These are phyloP conservation scores for Plasmodium berghei DNA, from an alignment of 169 alveolate genomes.

Conservation along the genomic window DNA sequence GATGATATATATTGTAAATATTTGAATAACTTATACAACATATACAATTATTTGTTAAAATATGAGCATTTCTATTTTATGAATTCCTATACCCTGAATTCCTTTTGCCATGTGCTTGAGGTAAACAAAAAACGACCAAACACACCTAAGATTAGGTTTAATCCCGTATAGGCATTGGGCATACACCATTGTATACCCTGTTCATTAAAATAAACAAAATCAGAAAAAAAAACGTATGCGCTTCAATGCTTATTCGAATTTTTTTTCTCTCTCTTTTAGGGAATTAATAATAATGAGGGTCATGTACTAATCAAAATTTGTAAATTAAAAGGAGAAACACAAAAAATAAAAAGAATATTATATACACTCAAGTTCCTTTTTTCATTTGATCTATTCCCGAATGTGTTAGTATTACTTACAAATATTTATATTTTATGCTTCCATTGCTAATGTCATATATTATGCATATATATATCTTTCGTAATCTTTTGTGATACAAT, in stretches of 20 bases:
- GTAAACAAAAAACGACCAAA: neutral
- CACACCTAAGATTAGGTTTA: too few species aligned
- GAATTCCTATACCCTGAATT: constrained; percentile 48
- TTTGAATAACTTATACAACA: constrained; percentile 39
- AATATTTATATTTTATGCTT: neutral
- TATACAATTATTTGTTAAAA: constrained; percentile 52
- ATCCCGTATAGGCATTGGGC: too few species aligned
- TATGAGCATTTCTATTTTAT: constrained; percentile 60
- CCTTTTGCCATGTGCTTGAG: constrained; percentile 54
- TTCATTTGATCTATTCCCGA: constrained; percentile 71
- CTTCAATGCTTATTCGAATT: too few species aligned
- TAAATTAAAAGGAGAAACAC: constrained; percentile 50
- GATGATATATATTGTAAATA: constrained; percentile 58
- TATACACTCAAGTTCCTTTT: constrained; percentile 64
- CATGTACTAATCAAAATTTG: constrained; percentile 60
- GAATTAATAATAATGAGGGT: constrained; percentile 69
- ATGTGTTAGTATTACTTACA: constrained; percentile 24
- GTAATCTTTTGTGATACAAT: too few species aligned
- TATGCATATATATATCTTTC: neutral
- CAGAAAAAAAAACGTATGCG: too few species aligned
- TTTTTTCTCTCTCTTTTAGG: constrained; percentile 12
- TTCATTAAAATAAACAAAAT: too few species aligned
- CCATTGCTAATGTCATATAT: neutral
- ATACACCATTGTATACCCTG: too few species aligned
- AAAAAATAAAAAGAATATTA: constrained; percentile 55